A percentile compares a stretch with the other conserved stretches of the same genome.
phyloP scores from a whole-genome alignment of 106 monocot species.

The Apostasia ramifera region DNA sequence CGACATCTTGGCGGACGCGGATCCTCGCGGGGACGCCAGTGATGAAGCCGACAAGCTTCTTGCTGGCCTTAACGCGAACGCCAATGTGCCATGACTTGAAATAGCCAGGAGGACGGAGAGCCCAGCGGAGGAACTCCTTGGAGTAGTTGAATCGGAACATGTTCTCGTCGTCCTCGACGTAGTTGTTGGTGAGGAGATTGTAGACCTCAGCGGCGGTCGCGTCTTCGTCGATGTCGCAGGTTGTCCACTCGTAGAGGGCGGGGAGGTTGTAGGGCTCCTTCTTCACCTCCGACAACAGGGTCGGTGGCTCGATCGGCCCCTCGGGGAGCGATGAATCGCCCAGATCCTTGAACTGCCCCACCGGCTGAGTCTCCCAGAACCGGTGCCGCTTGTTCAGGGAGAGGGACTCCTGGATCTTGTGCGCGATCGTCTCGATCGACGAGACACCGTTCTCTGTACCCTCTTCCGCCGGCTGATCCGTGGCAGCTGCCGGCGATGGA shows the following conservation, averaged over 20 bases:
- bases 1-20: constrained; percentile 40
- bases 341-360: constrained; percentile 72
- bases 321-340: constrained; percentile 44
- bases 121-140: constrained; percentile 69
- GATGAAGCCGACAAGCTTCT: constrained; percentile 89
- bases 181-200: constrained; percentile 64
- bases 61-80: constrained; percentile 50
- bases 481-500: not conserved
- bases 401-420: constrained; percentile 52
- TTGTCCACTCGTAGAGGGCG: constrained; percentile 65
- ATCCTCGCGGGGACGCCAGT: constrained; percentile 71
- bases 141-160: constrained; percentile 96
- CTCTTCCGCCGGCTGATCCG: not conserved
- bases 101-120: constrained; percentile 67
- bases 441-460: not conserved
- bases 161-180: constrained; percentile 93
- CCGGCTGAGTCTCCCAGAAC: constrained; percentile 93
- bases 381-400: constrained; percentile 40
- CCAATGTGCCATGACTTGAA: constrained; percentile 78
- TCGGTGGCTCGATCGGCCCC: constrained; percentile 66
- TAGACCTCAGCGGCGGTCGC: constrained; percentile 56
- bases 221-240: constrained; percentile 64
- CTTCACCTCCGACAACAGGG: constrained; percentile 50
- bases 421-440: constrained; percentile 37
- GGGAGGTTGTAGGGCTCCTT: constrained; percentile 74